Base-by-base conservation (phyloP, 768 basidiomycete species). In the Hemileccinum rubropunctum region DNA sequence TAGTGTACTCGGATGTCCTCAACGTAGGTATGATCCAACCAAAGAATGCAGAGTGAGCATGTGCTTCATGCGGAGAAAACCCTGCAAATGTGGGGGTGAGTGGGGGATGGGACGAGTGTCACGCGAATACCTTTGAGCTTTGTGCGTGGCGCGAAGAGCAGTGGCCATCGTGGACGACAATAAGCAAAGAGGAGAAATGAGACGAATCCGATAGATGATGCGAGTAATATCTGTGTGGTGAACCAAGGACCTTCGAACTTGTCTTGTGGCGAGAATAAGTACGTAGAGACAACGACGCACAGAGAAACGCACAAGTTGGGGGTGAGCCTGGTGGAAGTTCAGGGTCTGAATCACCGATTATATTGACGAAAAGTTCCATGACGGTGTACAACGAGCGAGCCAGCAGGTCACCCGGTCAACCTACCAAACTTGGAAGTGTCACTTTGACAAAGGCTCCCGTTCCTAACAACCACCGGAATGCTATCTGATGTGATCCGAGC, bases 1-100 rank as follows among this genome's bases (percentile, higher is more conserved):
- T 83, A 0, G 92, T 88, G 53, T 91, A 94, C 64, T 99, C 95
- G 39, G 91, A 94, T 0, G 87, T 93, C 50, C 79, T 74, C 37
- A 98, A 78, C 0, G 95, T 98, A 1, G 95, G 95, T 58, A 95
- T 70, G 45, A 99, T 89, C 95, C 97, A 99, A 21, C 93, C 93
- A 70, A 97, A 93, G 72, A 97, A 90, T 0, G 87, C 83, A 51
- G 81, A 77, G 58, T 91, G 87, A 3, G 84, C 83, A 62, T 95
- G 93, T 0, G 89, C 93, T 67, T 95, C 92, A 57, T 93, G 91
- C 17, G 93, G 92, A 4, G 93, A 95, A 72, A 95, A 95, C 3
- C 87, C 92, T 94, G 61, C 5, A 18, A 21, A 26, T 3, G n/a
- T n/a, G n/a, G 28, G 37, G 20, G 46, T 58, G 30, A 62, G 43